phyloP scores from a whole-genome alignment of 176 grass and related monocot species.

The Guadua angustifolia region DNA sequence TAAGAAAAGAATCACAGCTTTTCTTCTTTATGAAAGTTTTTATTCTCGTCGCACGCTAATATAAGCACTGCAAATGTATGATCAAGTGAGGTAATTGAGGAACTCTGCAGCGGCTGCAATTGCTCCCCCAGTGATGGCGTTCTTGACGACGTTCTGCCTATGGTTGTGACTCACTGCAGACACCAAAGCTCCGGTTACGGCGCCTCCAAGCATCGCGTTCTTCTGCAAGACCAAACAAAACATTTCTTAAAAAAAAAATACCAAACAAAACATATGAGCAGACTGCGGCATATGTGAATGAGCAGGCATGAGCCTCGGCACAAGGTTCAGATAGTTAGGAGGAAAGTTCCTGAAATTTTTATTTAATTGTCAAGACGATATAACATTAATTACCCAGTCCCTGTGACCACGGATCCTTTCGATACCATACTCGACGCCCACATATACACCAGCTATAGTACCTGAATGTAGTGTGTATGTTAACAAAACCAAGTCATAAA shows the following conservation, averaged over 20 bases:
- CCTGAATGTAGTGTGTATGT: constrained; percentile 36
- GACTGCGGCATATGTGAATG: too few relatives aligned
- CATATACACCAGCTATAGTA: constrained; percentile 58
- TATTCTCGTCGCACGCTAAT: too few relatives aligned
- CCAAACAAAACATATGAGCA: too few relatives aligned
- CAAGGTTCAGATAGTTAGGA: too few relatives aligned
- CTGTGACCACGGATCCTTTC: constrained; percentile 56
- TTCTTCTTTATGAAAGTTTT: too few relatives aligned
- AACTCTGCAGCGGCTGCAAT: constrained; percentile 65
- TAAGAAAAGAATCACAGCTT: too few relatives aligned
- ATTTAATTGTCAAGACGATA: background rate
- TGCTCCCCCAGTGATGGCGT: constrained; percentile 64
- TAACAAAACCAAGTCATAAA: too few relatives aligned
- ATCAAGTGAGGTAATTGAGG: constrained; percentile 55
- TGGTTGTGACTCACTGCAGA: constrained; percentile 47
- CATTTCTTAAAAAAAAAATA: too few relatives aligned
- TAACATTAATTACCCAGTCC: constrained; percentile 47
- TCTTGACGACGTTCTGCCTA: constrained; percentile 51
- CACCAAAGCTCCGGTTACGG: constrained; percentile 54
- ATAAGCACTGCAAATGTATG: too few relatives aligned
- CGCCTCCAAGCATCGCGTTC: constrained; percentile 66
- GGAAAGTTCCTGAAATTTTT: too few relatives aligned
- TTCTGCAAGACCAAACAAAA: constrained; percentile 42
- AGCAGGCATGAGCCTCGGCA: too few relatives aligned
- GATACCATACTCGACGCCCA: constrained; percentile 66